phyloP scores from a whole-genome alignment of 768 basidiomycete genomes.

The Clitopilus passeckerianus region DNA sequence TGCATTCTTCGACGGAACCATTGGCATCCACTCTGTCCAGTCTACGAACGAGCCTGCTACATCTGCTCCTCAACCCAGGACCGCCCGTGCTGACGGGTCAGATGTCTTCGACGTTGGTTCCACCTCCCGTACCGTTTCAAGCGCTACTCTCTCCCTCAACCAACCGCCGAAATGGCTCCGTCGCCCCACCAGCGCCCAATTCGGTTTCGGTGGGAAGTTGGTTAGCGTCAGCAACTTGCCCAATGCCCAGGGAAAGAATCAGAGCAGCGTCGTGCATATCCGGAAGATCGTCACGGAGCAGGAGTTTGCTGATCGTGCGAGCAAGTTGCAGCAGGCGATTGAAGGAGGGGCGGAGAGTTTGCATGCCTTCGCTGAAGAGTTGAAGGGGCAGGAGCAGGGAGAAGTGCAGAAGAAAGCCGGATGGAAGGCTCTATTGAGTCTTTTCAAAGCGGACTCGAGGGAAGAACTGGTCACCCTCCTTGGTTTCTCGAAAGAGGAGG shows the following conservation, averaged over 20 bases:
- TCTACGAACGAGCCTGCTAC: constrained; percentile 61
- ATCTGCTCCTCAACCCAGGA: constrained; percentile 30
- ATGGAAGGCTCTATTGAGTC: constrained; percentile 85
- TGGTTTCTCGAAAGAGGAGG: constrained; percentile 88
- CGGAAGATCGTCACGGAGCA: constrained; percentile 75
- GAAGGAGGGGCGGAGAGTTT: constrained; percentile 44
- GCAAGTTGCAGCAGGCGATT: constrained; percentile 57
- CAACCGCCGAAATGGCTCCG: constrained; percentile 98
- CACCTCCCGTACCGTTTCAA: constrained; percentile 43
- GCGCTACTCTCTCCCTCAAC: constrained; percentile 72
- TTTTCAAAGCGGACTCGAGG: constrained; percentile 86
- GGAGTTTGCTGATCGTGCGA: constrained; percentile 68
- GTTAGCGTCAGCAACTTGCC: constrained; percentile 78
- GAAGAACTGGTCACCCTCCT: constrained; percentile 88
- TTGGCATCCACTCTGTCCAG: constrained; percentile 91
- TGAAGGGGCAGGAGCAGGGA: constrained; percentile 25
- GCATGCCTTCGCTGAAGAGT: constrained; percentile 65
- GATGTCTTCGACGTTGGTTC: constrained; percentile 75
- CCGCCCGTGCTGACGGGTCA: constrained; percentile 51
- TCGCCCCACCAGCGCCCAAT: constrained; percentile 73
- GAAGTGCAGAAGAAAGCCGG: constrained; percentile 37
- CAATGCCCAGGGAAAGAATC: constrained; percentile 68
- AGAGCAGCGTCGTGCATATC: constrained; percentile 78
- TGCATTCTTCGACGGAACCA: constrained; percentile 92
- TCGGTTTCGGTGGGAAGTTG: constrained; percentile 90